phyloP scores from a whole-genome alignment of 177 flowering plant genomes.

The Vitis hybrid region DNA sequence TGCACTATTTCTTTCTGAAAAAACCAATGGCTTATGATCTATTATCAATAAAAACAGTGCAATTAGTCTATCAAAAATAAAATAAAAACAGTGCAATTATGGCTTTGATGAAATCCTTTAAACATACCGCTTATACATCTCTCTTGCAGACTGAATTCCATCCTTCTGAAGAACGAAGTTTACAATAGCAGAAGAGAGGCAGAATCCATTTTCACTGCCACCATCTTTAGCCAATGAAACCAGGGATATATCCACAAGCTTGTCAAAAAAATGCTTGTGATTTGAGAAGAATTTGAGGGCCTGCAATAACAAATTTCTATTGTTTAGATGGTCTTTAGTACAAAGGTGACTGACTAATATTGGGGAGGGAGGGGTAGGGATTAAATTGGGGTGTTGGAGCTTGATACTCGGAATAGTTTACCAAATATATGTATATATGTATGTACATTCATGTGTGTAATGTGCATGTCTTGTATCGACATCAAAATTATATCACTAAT shows the following conservation, averaged over 20 bases:
- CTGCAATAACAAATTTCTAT: conserved; percentile 32
- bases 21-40: too few species aligned
- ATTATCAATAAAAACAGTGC: too few species aligned
- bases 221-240: conserved; percentile 47
- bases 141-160: conserved; percentile 74
- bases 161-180: conserved; percentile 54
- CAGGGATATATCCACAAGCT: conserved; percentile 64
- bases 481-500: too few species aligned
- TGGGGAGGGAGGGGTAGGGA: too few species aligned
- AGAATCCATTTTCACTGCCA: conserved; percentile 50
- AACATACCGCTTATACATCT: conserved; percentile 65
- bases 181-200: conserved; percentile 66
- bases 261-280: conserved; percentile 60
- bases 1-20: too few species aligned
- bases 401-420: too few species aligned
- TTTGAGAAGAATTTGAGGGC: conserved; percentile 64
- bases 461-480: too few species aligned
- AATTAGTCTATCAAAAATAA: neutral
- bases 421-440: too few species aligned
- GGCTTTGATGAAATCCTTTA: neutral
- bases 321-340: too few species aligned
- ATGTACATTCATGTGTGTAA: too few species aligned
- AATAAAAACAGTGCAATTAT: neutral
- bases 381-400: too few species aligned
- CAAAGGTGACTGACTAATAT: too few species aligned